These are phyloP conservation scores for Albizia julibrissin DNA, from an alignment of 306 rosid genomes.

Conservation along the genomic window DNA sequence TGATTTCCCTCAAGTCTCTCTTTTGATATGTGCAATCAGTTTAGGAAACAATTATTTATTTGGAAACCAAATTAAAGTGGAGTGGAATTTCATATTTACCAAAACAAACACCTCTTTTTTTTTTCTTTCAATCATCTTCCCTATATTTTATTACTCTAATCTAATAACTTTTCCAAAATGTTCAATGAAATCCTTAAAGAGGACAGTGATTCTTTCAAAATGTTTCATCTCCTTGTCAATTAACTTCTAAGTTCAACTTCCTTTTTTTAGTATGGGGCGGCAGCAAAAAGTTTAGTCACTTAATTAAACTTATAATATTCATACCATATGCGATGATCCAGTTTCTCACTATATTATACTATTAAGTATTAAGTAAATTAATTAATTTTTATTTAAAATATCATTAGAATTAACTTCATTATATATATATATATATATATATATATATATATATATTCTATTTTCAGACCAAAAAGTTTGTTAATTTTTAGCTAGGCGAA, in stretches of 20 bases:
- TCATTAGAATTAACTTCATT: not conserved
- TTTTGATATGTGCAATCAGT: too few species aligned
- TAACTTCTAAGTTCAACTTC: not conserved
- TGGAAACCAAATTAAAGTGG: too few species aligned
- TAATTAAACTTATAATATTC: not conserved
- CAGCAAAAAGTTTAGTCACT: not conserved
- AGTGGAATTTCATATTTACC: too few species aligned
- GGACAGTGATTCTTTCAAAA: constrained; percentile 27
- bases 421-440: not conserved
- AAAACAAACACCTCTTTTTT: too few species aligned
- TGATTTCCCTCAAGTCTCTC: too few species aligned
- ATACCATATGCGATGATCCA: not conserved
- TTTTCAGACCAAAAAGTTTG: not conserved
- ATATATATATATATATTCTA: not conserved
- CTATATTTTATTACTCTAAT: not conserved
- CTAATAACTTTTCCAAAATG: not conserved
- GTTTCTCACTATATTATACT: not conserved
- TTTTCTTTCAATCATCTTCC: too few species aligned
- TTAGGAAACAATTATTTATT: too few species aligned
- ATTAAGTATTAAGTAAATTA: too few species aligned
- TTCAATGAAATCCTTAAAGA: constrained; percentile 16
- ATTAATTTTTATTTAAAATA: not conserved
- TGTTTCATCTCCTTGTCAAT: constrained; percentile 7
- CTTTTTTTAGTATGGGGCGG: not conserved
- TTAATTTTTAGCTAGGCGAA: not conserved